Percentiles rank a stretch among this genome's conserved stretches.
Evolutionary conservation across 129 eudicot genomes (phyloP).

Genomic region (Artemisia annua): DNA sequence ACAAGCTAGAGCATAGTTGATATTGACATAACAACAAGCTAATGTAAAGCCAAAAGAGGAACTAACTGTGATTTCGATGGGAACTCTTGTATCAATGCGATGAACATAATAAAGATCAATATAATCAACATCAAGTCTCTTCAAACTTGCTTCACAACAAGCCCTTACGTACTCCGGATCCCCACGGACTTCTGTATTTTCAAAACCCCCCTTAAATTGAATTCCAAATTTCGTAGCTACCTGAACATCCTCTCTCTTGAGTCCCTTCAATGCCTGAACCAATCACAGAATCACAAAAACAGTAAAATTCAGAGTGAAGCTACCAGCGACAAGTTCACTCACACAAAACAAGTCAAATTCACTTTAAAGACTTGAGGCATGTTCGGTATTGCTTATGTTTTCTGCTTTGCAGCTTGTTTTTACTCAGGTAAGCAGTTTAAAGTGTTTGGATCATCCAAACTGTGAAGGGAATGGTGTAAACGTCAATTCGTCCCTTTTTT

Average conservation of each 20-base stretch:
- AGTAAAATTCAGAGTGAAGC: neutral
- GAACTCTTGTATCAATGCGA: constrained; percentile 48
- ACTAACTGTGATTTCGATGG: constrained; percentile 57
- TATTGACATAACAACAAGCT: no score
- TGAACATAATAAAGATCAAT: constrained; percentile 62
- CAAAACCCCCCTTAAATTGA: constrained; percentile 2
- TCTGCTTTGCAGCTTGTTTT: no score
- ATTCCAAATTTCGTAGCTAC: constrained; percentile 72
- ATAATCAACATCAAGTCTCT: constrained; percentile 60
- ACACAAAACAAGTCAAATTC: no score
- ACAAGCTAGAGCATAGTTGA: no score
- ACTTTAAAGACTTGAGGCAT: no score
- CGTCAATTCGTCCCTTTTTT: no score
- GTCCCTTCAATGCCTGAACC: constrained; percentile 28
- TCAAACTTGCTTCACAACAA: constrained; percentile 61
- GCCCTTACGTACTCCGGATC: constrained; percentile 59
- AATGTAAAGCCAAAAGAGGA: constrained; percentile 13
- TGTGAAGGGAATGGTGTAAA: no score
- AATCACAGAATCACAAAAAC: neutral
- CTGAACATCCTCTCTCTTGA: constrained; percentile 56
- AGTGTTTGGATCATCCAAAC: no score
- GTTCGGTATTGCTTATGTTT: no score
- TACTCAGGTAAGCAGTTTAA: no score
- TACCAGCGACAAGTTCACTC: no score
- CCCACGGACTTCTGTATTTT: constrained; percentile 29